These are phyloP conservation scores for Plasmopara viticola DNA, from an alignment of 352 stramenopile genomes.

Conservation along the genomic window DNA sequence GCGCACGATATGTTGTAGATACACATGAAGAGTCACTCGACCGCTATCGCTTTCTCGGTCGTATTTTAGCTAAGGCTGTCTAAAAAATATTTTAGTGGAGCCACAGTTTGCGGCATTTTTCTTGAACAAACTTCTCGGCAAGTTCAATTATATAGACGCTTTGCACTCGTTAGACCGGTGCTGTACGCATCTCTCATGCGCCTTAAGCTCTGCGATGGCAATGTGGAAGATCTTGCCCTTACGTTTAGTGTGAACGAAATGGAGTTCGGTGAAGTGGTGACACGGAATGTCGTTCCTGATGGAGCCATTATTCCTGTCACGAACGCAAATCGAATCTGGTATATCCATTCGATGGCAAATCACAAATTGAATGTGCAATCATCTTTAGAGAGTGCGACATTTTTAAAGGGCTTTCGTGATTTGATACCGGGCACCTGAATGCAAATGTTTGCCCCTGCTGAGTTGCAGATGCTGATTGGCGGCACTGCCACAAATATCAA, in stretches of 20 bases:
- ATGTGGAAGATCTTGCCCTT: slow-evolving; percentile 90
- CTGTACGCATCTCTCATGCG: slow-evolving; percentile 95
- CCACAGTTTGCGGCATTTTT: slow-evolving; percentile 97
- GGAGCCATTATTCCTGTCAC: slow-evolving; percentile 87
- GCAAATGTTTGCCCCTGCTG: slow-evolving; percentile 81
- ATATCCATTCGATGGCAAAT: slow-evolving; percentile 95
- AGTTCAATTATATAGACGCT: slow-evolving; percentile 88
- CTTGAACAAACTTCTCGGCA: slow-evolving; percentile 91
- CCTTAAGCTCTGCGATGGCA: slow-evolving; percentile 91
- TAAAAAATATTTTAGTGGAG: slow-evolving; percentile 96
- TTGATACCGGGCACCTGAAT: slow-evolving; percentile 73
- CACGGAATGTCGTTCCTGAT: slow-evolving; percentile 73
- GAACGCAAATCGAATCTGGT: slow-evolving; percentile 91
- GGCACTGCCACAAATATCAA: slow-evolving; percentile 91
- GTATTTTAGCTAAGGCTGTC: slow-evolving; percentile 93
- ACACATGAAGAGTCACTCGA: slow-evolving; percentile 74
- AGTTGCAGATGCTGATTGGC: slow-evolving; percentile 93
- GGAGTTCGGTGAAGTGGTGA: slow-evolving; percentile 63
- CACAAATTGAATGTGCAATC: slow-evolving; percentile 93
- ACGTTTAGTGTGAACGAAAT: slow-evolving; percentile 89
- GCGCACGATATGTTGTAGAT: slow-evolving; percentile 61
- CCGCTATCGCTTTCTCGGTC: slow-evolving; percentile 93
- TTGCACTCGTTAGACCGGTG: slow-evolving; percentile 90
- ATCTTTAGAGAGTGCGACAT: slow-evolving; percentile 47
- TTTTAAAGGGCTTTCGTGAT: slow-evolving; percentile 67